Conservation (phyloP, 2,329 filamentous ascomycete genomes). For the Aspergillus phoenicis region DNA sequence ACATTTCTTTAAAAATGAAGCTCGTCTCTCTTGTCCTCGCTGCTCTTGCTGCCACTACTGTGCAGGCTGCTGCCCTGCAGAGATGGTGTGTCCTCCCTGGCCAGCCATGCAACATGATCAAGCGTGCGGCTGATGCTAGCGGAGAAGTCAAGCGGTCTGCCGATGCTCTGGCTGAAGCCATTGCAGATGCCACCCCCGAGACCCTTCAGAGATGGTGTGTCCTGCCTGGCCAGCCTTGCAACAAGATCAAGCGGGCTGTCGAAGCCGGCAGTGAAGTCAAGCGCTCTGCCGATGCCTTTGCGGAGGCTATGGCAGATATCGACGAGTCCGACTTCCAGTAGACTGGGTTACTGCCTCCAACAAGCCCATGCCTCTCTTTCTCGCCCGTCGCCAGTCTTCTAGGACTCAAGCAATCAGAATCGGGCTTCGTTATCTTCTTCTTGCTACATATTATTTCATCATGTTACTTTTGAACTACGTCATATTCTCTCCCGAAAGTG, state of each 20-base stretch:
- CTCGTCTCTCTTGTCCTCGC: conserved; percentile 47
- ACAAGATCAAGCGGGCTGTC: conserved; percentile 67
- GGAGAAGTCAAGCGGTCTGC: conserved; percentile 36
- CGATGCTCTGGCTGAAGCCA: conserved; percentile 36
- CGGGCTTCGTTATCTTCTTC: not conserved
- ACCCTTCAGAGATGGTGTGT: conserved; percentile 37
- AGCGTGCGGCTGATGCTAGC: conserved; percentile 31
- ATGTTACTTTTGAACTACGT: not conserved
- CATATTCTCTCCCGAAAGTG: not conserved
- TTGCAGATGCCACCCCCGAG: conserved; percentile 28
- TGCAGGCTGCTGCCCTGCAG: conserved; percentile 33
- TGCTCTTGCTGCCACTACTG: conserved; percentile 44
- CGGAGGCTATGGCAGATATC: conserved; percentile 36
- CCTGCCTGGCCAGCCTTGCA: conserved; percentile 44
- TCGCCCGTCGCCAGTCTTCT: not conserved
- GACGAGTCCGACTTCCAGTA: conserved; percentile 26
- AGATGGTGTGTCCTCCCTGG: conserved; percentile 35
- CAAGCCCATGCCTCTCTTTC: not conserved
- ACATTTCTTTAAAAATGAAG: conserved; percentile 49
- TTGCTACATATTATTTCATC: not conserved
- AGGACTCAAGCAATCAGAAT: not conserved
- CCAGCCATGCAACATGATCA: conserved; percentile 33
- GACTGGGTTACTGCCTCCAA: not conserved
- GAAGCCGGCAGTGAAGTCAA: conserved; percentile 61
- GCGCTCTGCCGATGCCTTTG: conserved; percentile 36